Conservation (phyloP, 2,329 filamentous ascomycete genomes). For the Fusarium agapanthi region DNA sequence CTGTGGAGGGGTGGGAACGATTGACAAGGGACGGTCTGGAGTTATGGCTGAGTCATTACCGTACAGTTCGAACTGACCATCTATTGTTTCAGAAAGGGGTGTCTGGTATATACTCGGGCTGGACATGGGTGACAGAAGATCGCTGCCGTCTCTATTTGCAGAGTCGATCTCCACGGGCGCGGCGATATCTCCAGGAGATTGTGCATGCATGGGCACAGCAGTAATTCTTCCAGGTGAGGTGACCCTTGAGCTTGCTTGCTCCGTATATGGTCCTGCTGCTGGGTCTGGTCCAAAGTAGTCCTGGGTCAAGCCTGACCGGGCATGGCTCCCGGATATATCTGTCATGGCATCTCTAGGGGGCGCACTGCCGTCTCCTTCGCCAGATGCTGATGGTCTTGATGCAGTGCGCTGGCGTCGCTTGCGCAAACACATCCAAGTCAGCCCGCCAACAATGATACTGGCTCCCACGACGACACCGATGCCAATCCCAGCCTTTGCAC, state of each 20-base stretch:
- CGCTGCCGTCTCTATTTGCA: conserved; percentile 22
- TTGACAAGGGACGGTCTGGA: conserved; percentile 30
- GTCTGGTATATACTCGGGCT: conserved; percentile 32
- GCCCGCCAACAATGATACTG: conserved; percentile 51
- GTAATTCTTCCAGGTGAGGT: conserved; percentile 47
- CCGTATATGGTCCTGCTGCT: conserved; percentile 57
- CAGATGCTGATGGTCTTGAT: conserved; percentile 10
- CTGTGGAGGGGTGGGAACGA: conserved; percentile 39
- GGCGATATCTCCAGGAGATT: conserved; percentile 59
- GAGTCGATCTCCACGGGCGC: conserved; percentile 65
- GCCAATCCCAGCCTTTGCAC: conserved; percentile 66
- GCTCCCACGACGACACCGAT: conserved; percentile 59
- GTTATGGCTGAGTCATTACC: conserved; percentile 45
- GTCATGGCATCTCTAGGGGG: conserved; percentile 44
- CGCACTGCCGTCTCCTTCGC: conserved; percentile 29
- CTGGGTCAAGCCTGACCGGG: conserved; percentile 47
- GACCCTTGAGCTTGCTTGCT: conserved; percentile 42
- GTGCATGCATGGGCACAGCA: conserved; percentile 55
- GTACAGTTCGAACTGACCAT: conserved; percentile 56
- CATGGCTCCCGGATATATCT: conserved; percentile 44
- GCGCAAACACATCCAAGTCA: conserved; percentile 59
- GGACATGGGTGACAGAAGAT: conserved; percentile 30
- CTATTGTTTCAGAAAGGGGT: conserved; percentile 41
- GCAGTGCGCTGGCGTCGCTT: conserved; percentile 43
- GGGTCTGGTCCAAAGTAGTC: conserved; percentile 58